Percentiles rank a stretch among this genome's conserved stretches.
Conservation (phyloP, 2,329 filamentous ascomycete genomes). For the Fusarium newnesense region DNA sequence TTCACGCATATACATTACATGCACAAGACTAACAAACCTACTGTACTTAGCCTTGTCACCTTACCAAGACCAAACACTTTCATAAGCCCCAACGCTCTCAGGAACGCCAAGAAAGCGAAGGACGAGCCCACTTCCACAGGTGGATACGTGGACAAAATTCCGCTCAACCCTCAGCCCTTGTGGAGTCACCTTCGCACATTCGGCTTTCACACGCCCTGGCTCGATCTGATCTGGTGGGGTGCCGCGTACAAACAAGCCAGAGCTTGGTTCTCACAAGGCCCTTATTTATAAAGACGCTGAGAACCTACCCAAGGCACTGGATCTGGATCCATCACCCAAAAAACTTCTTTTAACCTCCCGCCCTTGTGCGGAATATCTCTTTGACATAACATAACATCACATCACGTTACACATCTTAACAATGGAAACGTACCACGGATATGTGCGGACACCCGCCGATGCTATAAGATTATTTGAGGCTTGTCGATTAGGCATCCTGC, state of each 20-base stretch:
- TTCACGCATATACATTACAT: not conserved
- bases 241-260: slow-evolving; percentile 40
- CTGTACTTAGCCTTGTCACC: slow-evolving; percentile 21
- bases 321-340: slow-evolving; percentile 34
- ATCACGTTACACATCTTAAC: slow-evolving; percentile 44
- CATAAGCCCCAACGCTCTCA: slow-evolving; percentile 30
- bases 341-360: slow-evolving; percentile 24
- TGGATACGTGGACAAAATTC: slow-evolving; percentile 44
- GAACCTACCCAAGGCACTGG: slow-evolving; percentile 27
- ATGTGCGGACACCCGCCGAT: slow-evolving; percentile 94
- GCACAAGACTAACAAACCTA: slow-evolving; percentile 21
- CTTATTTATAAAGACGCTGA: slow-evolving; percentile 37
- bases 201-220: slow-evolving; percentile 34
- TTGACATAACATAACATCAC: slow-evolving; percentile 27
- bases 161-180: slow-evolving; percentile 41
- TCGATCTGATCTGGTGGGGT: slow-evolving; percentile 46
- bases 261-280: slow-evolving; percentile 38
- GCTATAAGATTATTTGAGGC: slow-evolving; percentile 99
- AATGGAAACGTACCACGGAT: slow-evolving; percentile 98
- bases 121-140: slow-evolving; percentile 28
- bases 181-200: slow-evolving; percentile 42
- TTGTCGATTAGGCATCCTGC: slow-evolving; percentile 87
- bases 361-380: slow-evolving; percentile 26
- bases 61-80: slow-evolving; percentile 26
- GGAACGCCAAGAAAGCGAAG: slow-evolving; percentile 39